Base-by-base conservation (phyloP, 352 stramenopile genomes). In the Halophytophthora batemanensis region DNA sequence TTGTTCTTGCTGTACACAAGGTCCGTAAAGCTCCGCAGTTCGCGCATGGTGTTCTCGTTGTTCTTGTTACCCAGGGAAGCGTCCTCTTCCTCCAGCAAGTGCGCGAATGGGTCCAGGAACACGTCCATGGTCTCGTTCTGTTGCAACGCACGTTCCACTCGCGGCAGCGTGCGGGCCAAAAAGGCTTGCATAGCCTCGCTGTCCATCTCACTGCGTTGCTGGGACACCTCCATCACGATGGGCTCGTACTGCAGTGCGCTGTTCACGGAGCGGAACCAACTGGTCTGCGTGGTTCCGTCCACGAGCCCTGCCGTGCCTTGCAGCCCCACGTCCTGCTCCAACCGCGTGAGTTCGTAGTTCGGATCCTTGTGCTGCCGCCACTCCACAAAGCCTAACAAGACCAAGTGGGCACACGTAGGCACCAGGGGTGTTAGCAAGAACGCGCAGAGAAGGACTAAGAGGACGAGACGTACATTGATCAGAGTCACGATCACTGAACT, bases 1-100 rank as follows among this genome's bases (percentile, higher is more conserved):
- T 96, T 97, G 76, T 90, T 94, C 61, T 98, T 98, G 53, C 78
- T 96, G 71, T 97, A 97, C 21, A 93, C 66, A n/a, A 98, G 73
- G 59, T 98, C 91, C 28, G 87, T 97, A 59, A 98, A 98, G 45
- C 86, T 96, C 2, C 86, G 77, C 6, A 98, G 56, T 53, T 98
- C 91, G 22, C 93, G 91, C 56, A 98, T 86, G 19, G 83, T 71
- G 59, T 95, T 96, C 44, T 97, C 88, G 40, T 87, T 73, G 45
- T 64, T 83, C 66, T 92, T 92, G 64, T 80, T 86, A 10, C 71
- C 55, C 8, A 82, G 53, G 19, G 53, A 65, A 39, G 69, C 61
- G 53, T 90, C 80, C 13, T 91, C 81, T 45, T 70, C 61, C 51
- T 91, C 77, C 40, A 80, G 55, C 3, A 94, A 64, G 19, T 82